These are phyloP conservation scores for Byssoonygena ceratinophila DNA, from an alignment of 2,329 filamentous ascomycete genomes.

Conservation along the genomic window DNA sequence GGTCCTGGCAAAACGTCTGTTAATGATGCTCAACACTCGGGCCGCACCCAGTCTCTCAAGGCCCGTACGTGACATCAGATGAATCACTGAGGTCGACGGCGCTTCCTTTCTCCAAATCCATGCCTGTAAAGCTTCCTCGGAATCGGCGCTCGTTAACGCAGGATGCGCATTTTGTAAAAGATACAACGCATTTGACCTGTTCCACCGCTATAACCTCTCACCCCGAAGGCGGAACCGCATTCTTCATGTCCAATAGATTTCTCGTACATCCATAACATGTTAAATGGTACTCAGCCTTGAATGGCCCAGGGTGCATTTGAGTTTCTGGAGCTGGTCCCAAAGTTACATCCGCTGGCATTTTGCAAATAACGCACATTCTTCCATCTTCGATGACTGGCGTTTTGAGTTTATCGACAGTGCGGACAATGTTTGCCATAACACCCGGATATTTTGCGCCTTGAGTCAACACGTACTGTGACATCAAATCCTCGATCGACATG, in stretches of 20 bases:
- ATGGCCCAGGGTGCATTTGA: not conserved
- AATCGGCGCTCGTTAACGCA: too few relatives aligned
- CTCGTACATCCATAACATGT: constrained; percentile 38
- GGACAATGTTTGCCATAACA: constrained; percentile 89
- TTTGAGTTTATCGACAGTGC: constrained; percentile 74
- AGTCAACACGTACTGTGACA: constrained; percentile 75
- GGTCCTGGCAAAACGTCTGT: too few relatives aligned
- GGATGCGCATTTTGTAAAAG: too few relatives aligned
- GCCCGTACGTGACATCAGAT: too few relatives aligned
- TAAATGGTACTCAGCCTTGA: not conserved
- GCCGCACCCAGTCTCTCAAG: too few relatives aligned
- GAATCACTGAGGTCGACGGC: too few relatives aligned
- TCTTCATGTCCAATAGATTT: constrained; percentile 14
- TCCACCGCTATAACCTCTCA: too few relatives aligned
- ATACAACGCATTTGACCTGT: too few relatives aligned
- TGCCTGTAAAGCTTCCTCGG: too few relatives aligned
- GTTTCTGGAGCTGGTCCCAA: constrained; percentile 9
- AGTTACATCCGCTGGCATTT: constrained; percentile 52
- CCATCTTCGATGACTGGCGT: constrained; percentile 28
- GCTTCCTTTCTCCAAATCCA: too few relatives aligned
- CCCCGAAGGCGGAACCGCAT: not conserved
- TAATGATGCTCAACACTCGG: too few relatives aligned
- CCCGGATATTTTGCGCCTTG: constrained; percentile 80
- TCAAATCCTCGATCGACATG: constrained; percentile 81
- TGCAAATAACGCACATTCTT: constrained; percentile 55